Evolutionary conservation across 495 filamentous ascomycete genomes (phyloP).

Genomic region (Aspergillus leporis): DNA sequence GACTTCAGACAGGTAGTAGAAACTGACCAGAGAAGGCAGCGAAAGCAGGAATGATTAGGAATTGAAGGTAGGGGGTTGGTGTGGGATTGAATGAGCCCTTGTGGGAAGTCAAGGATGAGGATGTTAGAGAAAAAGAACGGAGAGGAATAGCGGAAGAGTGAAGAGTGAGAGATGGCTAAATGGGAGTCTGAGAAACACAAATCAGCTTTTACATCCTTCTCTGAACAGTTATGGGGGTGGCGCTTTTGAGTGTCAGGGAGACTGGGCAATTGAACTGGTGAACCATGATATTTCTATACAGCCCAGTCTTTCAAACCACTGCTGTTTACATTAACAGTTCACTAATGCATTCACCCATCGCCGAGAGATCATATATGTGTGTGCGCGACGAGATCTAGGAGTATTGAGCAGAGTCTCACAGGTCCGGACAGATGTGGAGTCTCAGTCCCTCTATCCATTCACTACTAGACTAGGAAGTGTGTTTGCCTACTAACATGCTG

Average conservation of each 20-base stretch:
- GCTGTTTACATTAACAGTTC: neutral
- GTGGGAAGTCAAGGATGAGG: neutral
- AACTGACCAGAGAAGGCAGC: neutral
- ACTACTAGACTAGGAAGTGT: neutral
- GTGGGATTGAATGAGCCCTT: no score
- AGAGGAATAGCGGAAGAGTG: conserved; percentile 3
- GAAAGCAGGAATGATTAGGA: neutral
- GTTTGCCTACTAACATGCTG: neutral
- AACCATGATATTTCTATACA: neutral
- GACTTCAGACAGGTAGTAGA: neutral
- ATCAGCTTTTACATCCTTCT: neutral
- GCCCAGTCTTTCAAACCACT: neutral
- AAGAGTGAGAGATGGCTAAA: conserved; percentile 3
- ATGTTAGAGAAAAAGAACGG: neutral
- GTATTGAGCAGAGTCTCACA: neutral
- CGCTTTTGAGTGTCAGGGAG: neutral
- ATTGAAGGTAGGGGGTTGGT: neutral
- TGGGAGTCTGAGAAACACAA: neutral
- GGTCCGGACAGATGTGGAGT: no score
- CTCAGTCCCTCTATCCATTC: neutral
- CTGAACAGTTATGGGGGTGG: neutral
- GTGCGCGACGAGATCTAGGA: neutral
- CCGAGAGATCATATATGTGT: neutral
- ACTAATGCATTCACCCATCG: neutral
- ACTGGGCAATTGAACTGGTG: neutral